Conservation (phyloP, 2,329 filamentous ascomycete species). For the Pestalotiopsis sp. region DNA sequence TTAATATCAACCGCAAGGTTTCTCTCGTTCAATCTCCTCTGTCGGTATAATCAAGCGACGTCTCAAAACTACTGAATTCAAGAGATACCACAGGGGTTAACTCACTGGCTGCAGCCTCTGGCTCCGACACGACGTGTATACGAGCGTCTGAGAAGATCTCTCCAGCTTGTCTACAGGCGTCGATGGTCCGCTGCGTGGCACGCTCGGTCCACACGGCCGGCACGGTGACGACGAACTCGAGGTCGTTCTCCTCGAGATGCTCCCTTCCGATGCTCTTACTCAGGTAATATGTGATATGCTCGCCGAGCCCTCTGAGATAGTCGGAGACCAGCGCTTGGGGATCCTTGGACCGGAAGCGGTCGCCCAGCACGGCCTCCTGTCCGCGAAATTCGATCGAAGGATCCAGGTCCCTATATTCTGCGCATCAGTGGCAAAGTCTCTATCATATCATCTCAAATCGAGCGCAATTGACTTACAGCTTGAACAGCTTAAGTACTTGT, state of each 20-base stretch:
- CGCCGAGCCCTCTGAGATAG: constrained; percentile 51
- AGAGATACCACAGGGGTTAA: not conserved
- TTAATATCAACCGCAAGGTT: no score
- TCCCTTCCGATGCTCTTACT: constrained; percentile 42
- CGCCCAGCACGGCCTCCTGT: not conserved
- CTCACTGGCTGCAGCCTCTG: constrained; percentile 51
- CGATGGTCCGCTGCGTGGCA: constrained; percentile 52
- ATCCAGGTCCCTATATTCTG: not conserved
- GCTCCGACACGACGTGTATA: constrained; percentile 52
- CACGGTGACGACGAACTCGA: constrained; percentile 59
- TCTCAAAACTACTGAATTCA: not conserved
- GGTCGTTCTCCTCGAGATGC: constrained; percentile 44
- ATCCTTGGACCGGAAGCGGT: constrained; percentile 16
- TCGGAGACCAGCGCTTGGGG: constrained; percentile 41
- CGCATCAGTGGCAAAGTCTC: not conserved
- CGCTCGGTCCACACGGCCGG: constrained; percentile 61
- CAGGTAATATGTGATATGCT: constrained; percentile 49
- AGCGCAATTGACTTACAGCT: constrained; percentile 42
- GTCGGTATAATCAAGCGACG: no score
- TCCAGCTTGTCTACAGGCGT: constrained; percentile 43
- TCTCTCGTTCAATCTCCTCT: no score
- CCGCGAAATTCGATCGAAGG: not conserved
- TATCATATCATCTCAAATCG: not conserved
- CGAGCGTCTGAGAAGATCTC: constrained; percentile 33
- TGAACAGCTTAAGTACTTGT: constrained; percentile 50